Evolutionary conservation across 768 basidiomycete genomes (phyloP), one percentile per base, ranked within the genome.

Genomic region (Terana coerulea): DNA sequence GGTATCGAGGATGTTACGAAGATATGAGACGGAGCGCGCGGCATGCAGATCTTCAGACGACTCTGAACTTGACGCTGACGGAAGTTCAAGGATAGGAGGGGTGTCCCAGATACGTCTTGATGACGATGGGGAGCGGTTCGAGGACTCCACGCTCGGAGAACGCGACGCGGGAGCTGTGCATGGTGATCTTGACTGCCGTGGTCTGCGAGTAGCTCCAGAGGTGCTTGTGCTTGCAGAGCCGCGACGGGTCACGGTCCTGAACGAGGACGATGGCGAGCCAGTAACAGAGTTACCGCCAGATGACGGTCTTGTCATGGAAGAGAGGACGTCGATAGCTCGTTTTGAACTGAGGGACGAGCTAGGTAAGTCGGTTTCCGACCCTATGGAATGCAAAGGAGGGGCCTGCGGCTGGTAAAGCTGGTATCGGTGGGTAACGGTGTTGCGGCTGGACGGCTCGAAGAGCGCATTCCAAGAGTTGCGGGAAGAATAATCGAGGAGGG

Each of bases 391-490:
- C 40, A 47, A 15, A 45, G 45, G n/a, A 43, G 55, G 50, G 45
- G 52, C 28, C 46, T 50, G 49, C n/a, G 24, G 46, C 36, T 36
- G 25, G 30, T 42, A 37, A 21, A 30, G 47, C 34, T 24, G 40
- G 52, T 40, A 31, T 56, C 35, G 21, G 54, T 31, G 11, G 59
- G 54, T 10, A 60, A 47, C 19, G 59, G 53, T 24, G 58, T 59
- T 29, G 53, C 59, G 44, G 37, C 59, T 28, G 57, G 36, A 47
- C 56, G 51, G 22, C 59, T 41, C 1, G 60, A 17, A 0, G 65
- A 55, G 39, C 84, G 79, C 2, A 86, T 60, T 19, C 89, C 88
- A 34, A 89, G 70, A 0, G 88, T 91, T 6, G 86, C 82, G 5
- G 88, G 88, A 1, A 91, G 67, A 10, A 72, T 59, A 41, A 91